phyloP scores from a whole-genome alignment of 768 basidiomycete species.

The Clitopilus passeckerianus region DNA sequence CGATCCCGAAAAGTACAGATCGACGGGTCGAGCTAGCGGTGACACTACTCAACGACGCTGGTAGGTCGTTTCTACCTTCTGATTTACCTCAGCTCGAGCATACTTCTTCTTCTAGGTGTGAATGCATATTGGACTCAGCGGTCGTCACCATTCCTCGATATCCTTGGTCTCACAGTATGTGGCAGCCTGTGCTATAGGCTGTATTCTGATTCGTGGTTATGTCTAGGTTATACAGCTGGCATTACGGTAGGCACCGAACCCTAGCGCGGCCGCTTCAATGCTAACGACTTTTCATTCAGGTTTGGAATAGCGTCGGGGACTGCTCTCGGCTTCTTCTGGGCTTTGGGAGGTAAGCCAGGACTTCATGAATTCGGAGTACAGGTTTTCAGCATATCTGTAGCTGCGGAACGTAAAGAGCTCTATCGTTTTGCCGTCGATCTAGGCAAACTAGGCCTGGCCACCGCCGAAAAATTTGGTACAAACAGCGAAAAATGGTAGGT shows the following conservation, averaged over 20 bases:
- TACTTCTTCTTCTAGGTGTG: slow-evolving; percentile 32
- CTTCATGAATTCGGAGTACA: background rate
- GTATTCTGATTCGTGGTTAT: background rate
- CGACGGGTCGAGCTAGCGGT: slow-evolving; percentile 57
- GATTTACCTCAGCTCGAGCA: background rate
- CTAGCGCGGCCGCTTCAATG: background rate
- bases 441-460: slow-evolving; percentile 58
- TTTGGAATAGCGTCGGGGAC: slow-evolving; percentile 68
- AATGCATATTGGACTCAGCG: slow-evolving; percentile 70
- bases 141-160: slow-evolving; percentile 49
- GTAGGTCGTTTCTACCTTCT: slow-evolving; percentile 21
- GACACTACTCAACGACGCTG: slow-evolving; percentile 63
- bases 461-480: slow-evolving; percentile 62
- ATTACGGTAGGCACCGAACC: slow-evolving; percentile 37
- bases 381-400: slow-evolving; percentile 19
- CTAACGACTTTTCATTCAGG: slow-evolving; percentile 21
- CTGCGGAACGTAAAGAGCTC: slow-evolving; percentile 56
- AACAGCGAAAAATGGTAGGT: slow-evolving; percentile 65
- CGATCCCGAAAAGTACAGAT: slow-evolving; percentile 59
- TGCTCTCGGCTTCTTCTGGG: slow-evolving; percentile 71
- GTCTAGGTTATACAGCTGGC: slow-evolving; percentile 60
- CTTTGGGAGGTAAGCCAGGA: slow-evolving; percentile 44
- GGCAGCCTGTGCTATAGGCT: background rate
- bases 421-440: slow-evolving; percentile 68
- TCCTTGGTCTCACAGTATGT: slow-evolving; percentile 63